Evolutionary conservation across 2,329 filamentous ascomycete genomes (phyloP).

Genomic region (Ciborinia camelliae): DNA sequence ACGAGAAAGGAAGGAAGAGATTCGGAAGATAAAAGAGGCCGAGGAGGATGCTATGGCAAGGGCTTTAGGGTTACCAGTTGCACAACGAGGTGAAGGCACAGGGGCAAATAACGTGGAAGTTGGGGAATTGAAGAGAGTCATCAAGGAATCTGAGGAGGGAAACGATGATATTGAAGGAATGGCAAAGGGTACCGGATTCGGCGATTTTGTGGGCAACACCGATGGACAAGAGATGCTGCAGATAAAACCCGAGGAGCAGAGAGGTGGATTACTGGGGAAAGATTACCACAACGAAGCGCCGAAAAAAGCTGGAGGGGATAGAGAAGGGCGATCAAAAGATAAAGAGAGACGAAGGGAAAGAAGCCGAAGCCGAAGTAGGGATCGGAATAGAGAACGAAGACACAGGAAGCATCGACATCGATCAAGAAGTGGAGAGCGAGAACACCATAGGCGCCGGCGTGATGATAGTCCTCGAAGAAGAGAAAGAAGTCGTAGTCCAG

Average conservation of each 20-base stretch:
- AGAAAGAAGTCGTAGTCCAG: slow-evolving; percentile 32
- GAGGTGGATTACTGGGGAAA: slow-evolving; percentile 27
- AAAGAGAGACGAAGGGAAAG: slow-evolving; percentile 35
- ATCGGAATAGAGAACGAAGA: slow-evolving; percentile 17
- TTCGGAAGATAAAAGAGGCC: slow-evolving; percentile 79
- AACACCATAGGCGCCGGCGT: slow-evolving; percentile 26
- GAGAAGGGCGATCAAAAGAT: slow-evolving; percentile 28
- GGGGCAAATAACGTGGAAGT: slow-evolving; percentile 69
- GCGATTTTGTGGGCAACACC: slow-evolving; percentile 35
- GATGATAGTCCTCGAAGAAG: slow-evolving; percentile 31
- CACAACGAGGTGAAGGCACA: slow-evolving; percentile 50
- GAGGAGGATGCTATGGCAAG: slow-evolving; percentile 87
- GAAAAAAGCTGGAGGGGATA: slow-evolving; percentile 34
- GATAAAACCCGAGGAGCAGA: slow-evolving; percentile 21
- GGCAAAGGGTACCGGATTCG: slow-evolving; percentile 34
- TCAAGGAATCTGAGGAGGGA: slow-evolving; percentile 46
- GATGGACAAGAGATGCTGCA: slow-evolving; percentile 22
- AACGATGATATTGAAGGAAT: slow-evolving; percentile 38
- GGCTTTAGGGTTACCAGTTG: slow-evolving; percentile 75
- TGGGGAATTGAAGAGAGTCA: slow-evolving; percentile 52
- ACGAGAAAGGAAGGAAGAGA: slow-evolving; percentile 69
- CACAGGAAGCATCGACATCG: slow-evolving; percentile 26
- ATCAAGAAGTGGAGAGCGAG: slow-evolving; percentile 32
- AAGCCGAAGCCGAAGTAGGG: slow-evolving; percentile 35
- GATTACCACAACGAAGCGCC: slow-evolving; percentile 21